phyloP scores from a whole-genome alignment of 2,329 filamentous ascomycete species.

The Aspergillus sp. region DNA sequence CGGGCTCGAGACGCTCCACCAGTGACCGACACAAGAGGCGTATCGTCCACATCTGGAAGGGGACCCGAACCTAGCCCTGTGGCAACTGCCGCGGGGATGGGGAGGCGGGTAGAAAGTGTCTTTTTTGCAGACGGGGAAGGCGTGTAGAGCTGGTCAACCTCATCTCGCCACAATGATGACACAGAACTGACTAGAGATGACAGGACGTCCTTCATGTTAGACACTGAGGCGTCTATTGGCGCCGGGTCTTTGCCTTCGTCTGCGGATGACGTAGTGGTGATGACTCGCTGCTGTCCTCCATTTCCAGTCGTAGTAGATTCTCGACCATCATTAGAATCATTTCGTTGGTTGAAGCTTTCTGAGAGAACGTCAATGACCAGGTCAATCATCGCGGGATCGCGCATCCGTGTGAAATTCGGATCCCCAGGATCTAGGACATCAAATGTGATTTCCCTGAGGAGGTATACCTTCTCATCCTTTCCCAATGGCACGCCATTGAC shows the following conservation, averaged over 20 bases:
- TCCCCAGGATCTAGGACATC: conserved; percentile 66
- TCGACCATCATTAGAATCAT: conserved; percentile 31
- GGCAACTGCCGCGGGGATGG: conserved; percentile 50
- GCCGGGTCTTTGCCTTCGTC: conserved; percentile 26
- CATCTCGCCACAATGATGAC: conserved; percentile 51
- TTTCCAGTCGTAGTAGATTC: conserved; percentile 23
- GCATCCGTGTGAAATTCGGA: conserved; percentile 77
- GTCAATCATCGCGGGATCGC: conserved; percentile 72
- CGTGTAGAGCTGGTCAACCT: conserved; percentile 28
- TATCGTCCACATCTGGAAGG: conserved; percentile 64
- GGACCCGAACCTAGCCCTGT: conserved; percentile 62
- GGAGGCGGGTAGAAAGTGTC: conserved; percentile 36
- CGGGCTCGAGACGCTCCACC: conserved; percentile 44
- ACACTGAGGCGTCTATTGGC: conserved; percentile 28
- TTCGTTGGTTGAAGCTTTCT: conserved; percentile 33
- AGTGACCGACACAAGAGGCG: conserved; percentile 33
- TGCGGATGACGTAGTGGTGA: conserved; percentile 20
- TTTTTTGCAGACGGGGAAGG: conserved; percentile 32
- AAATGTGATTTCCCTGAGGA: conserved; percentile 72
- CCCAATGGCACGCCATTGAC: conserved; percentile 80
- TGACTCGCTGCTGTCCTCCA: conserved; percentile 20
- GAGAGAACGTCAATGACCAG: conserved; percentile 63
- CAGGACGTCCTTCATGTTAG: conserved; percentile 41
- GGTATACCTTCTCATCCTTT: conserved; percentile 81
- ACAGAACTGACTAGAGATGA: conserved; percentile 52